Percentiles rank a stretch among this genome's conserved stretches.
Evolutionary conservation across 2,329 filamentous ascomycete genomes (phyloP).

Genomic region (Aureobasidium sp.): DNA sequence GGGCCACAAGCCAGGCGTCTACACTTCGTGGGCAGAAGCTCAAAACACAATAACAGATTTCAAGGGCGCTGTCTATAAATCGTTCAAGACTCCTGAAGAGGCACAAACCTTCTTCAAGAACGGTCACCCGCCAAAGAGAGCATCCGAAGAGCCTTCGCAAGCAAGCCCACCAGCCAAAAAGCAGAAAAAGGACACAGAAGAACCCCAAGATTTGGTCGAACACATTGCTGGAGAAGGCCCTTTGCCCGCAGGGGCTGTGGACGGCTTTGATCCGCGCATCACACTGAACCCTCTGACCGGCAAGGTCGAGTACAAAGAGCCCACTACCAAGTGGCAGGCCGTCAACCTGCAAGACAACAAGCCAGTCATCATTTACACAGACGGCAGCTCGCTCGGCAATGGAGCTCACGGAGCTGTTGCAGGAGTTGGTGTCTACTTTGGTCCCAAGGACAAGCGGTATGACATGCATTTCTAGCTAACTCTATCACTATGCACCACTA

Average conservation of each 20-base stretch:
- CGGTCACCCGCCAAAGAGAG: slow-evolving; percentile 22
- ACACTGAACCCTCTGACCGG: slow-evolving; percentile 49
- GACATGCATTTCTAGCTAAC: not conserved
- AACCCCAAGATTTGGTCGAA: slow-evolving; percentile 25
- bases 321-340: slow-evolving; percentile 42
- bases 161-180: slow-evolving; percentile 27
- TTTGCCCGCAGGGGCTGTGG: slow-evolving; percentile 49
- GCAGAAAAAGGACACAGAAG: slow-evolving; percentile 33
- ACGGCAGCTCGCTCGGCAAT: slow-evolving; percentile 56
- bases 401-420: slow-evolving; percentile 49
- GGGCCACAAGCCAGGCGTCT: slow-evolving; percentile 54
- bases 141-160: slow-evolving; percentile 18
- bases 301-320: slow-evolving; percentile 49
- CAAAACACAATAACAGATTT: slow-evolving; percentile 67
- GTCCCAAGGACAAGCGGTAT: slow-evolving; percentile 44
- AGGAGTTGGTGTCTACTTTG: slow-evolving; percentile 60
- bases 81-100: slow-evolving; percentile 50
- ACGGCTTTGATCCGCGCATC: slow-evolving; percentile 55
- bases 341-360: slow-evolving; percentile 37
- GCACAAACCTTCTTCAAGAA: slow-evolving; percentile 68
- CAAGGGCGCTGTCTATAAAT: slow-evolving; percentile 54
- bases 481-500: not conserved
- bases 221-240: slow-evolving; percentile 50
- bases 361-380: slow-evolving; percentile 54
- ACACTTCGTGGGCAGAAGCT: slow-evolving; percentile 62